Conservation (phyloP, 176 grass and related monocot genomes). For the Guadua angustifolia region DNA sequence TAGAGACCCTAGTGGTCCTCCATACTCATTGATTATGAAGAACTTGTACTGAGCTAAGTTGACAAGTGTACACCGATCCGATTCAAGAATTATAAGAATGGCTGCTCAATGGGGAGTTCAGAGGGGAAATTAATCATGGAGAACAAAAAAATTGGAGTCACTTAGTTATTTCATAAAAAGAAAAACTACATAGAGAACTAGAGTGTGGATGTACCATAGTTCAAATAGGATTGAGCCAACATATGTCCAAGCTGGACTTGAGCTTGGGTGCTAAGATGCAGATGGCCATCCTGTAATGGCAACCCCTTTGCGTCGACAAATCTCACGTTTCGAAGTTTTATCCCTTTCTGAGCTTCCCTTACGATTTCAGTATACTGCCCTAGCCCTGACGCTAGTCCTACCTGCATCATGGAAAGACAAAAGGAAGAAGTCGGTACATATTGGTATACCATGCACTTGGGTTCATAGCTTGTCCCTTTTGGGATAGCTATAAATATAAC, state of each 20-base stretch:
- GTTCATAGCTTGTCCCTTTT: background rate
- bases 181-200: constrained; percentile 32
- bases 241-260: constrained; percentile 87
- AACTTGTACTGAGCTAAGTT: constrained; percentile 8
- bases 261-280: constrained; percentile 80
- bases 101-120: background rate
- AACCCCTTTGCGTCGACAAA: constrained; percentile 80
- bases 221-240: constrained; percentile 75
- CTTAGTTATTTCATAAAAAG: background rate
- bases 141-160: background rate
- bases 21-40: constrained; percentile 1
- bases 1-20: background rate
- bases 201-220: constrained; percentile 63
- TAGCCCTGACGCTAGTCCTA: constrained; percentile 83
- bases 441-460: too few relatives aligned
- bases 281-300: constrained; percentile 64
- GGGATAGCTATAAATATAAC: background rate
- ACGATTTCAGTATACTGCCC: constrained; percentile 71
- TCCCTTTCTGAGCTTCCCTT: constrained; percentile 67
- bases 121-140: background rate
- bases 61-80: constrained; percentile 1
- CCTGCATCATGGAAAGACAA: constrained; percentile 36
- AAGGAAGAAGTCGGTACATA: background rate
- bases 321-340: constrained; percentile 66
- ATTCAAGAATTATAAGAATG: constrained; percentile 34